Base-by-base conservation (phyloP, 306 rosid genomes). In the Echinosophora koreensis region DNA sequence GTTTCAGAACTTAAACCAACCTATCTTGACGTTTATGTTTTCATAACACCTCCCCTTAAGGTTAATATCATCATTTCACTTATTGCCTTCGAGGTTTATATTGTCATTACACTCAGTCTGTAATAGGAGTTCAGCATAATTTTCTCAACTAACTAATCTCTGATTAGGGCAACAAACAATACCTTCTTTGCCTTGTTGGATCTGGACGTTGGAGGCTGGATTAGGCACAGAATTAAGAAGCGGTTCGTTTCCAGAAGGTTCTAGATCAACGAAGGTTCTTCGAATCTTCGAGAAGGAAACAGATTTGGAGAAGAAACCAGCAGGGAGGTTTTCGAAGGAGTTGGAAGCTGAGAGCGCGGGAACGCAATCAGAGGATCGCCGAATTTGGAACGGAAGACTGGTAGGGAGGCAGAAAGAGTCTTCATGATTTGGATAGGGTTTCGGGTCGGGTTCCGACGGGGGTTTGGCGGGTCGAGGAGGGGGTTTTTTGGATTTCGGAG, bases 331-430 rank as follows among this genome's bases (percentile, higher is more conserved):
- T 74, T 91, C 91, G 15, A 80, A n/a, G 15, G 89, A 67, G 28
- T 77, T 84, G 5, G 82, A 60, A 52, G 87, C 3, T 11, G 96
- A 78, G 14, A 49, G 49, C 10, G 69, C 57, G 27, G 67, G 73
- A 51, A 37, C 71, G 16, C 67, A 77, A 30, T 81, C 83, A n/a
- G 93, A 86, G 4, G 83, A 64, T 34, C 88, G 85, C 44, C 84
- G 90, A 38, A 94, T 92, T 16, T 85, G 90, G 83, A 87, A 94
- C 10, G 97, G 96, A 6, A 86, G 56, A 78, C 56, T 44, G 9
- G 84, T 15, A 3, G 89, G 70, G 61, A 80, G 66, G 34, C 82
- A 35, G 18, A 55, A 6, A 0, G 83, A 65, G 35, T 80, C 87
- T 68, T 28, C 50, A 5, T 34, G 69, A 7, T 49, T 11, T 9